Evolutionary conservation across 768 basidiomycete species (phyloP).

Genomic region (Hortiboletus flavorubellus): DNA sequence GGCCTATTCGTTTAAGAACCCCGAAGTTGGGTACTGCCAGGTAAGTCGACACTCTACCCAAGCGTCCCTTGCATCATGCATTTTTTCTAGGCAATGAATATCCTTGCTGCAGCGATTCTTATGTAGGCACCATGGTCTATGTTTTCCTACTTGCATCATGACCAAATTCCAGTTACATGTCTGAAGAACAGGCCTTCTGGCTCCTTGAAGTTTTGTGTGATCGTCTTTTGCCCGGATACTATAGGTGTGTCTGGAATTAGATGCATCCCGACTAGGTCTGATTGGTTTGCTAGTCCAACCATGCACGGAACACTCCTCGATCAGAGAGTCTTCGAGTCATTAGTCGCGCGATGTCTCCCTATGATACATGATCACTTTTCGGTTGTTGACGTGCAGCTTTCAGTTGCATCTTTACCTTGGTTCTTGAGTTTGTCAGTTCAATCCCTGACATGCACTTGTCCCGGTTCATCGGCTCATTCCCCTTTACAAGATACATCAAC

Average conservation of each 20-base stretch:
- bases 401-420: slow-evolving; percentile 96
- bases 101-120: slow-evolving; percentile 90
- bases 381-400: slow-evolving; percentile 90
- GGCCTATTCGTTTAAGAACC: slow-evolving; percentile 94
- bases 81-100: slow-evolving; percentile 83
- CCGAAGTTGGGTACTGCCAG: slow-evolving; percentile 93
- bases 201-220: slow-evolving; percentile 92
- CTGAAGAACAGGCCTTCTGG: slow-evolving; percentile 99
- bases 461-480: not conserved
- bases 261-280: not conserved
- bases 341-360: slow-evolving; percentile 85
- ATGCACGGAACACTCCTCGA: slow-evolving; percentile 99
- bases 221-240: slow-evolving; percentile 94
- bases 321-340: slow-evolving; percentile 94
- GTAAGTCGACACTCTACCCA: slow-evolving; percentile 33
- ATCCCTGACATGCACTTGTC: slow-evolving; percentile 13
- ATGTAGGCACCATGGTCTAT: slow-evolving; percentile 51
- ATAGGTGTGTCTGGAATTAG: slow-evolving; percentile 54
- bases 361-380: slow-evolving; percentile 94
- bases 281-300: slow-evolving; percentile 61
- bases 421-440: slow-evolving; percentile 87
- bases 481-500: slow-evolving; percentile 67
- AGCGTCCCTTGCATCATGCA: not conserved
- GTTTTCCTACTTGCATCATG: slow-evolving; percentile 8
- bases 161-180: slow-evolving; percentile 75